These are phyloP conservation scores for Podospora pseudoanserina DNA, from an alignment of 495 filamentous ascomycete species.

Conservation along the genomic window DNA sequence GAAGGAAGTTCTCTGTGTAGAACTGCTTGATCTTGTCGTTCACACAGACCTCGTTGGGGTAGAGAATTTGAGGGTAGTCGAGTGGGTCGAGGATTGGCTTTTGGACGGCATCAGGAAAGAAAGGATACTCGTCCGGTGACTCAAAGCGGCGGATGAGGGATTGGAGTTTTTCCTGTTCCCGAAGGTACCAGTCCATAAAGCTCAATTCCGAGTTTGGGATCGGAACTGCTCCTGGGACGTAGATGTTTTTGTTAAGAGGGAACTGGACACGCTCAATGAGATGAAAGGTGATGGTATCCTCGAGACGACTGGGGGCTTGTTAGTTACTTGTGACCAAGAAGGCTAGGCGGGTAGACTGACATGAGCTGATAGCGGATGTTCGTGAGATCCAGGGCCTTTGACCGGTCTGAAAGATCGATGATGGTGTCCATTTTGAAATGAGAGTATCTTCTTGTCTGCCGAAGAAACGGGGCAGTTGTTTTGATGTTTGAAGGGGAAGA, in stretches of 20 bases:
- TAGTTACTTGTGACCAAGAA: slow-evolving; percentile 1
- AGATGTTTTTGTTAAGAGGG: slow-evolving; percentile 85
- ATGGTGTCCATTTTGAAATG: slow-evolving; percentile 70
- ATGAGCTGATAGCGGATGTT: slow-evolving; percentile 96
- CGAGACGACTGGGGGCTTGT: slow-evolving; percentile 65
- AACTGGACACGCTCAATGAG: slow-evolving; percentile 98
- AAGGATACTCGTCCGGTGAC: slow-evolving; percentile 95
- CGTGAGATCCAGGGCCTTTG: slow-evolving; percentile 79
- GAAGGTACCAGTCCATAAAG: slow-evolving; percentile 91
- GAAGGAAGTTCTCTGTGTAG: slow-evolving; percentile 81
- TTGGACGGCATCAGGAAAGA: slow-evolving; percentile 83
- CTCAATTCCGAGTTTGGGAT: slow-evolving; percentile 69
- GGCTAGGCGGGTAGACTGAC: slow-evolving; percentile 46
- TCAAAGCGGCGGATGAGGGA: slow-evolving; percentile 95
- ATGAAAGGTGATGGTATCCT: slow-evolving; percentile 98
- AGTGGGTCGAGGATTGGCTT: slow-evolving; percentile 82
- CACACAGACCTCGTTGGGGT: slow-evolving; percentile 87
- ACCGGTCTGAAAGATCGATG: slow-evolving; percentile 80
- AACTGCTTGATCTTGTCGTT: slow-evolving; percentile 81
- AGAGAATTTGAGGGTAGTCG: slow-evolving; percentile 85
- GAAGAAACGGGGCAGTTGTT: not conserved
- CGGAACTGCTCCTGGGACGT: slow-evolving; percentile 70
- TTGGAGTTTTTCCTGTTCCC: slow-evolving; percentile 83
- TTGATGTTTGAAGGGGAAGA: not conserved
- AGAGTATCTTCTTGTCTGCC: not conserved